Conservation (phyloP, 1,139 yeast species). For the Geotrichum aggregatum region DNA sequence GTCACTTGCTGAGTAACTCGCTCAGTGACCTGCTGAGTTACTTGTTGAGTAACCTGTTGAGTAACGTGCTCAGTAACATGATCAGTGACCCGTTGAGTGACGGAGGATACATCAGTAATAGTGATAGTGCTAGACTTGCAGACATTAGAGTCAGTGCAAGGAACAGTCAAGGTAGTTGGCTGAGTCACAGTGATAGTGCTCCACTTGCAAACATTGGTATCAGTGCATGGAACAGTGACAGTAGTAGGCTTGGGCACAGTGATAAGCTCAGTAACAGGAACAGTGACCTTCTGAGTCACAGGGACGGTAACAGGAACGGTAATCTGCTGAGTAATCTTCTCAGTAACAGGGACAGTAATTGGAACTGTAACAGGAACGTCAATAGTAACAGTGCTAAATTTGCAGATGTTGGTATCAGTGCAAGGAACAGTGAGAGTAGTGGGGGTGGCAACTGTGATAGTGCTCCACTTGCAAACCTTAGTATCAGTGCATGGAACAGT, state of each 20-base stretch:
- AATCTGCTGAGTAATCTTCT: not conserved
- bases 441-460: slow-evolving; percentile 4
- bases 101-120: slow-evolving; percentile 7
- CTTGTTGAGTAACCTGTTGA: not conserved
- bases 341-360: not conserved
- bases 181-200: slow-evolving; percentile 6
- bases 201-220: slow-evolving; percentile 9
- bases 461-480: slow-evolving; percentile 3
- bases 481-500: slow-evolving; percentile 8
- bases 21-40: slow-evolving; percentile 6
- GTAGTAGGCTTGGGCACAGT: slow-evolving; percentile 11
- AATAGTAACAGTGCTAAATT: not conserved
- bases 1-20: not conserved
- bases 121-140: slow-evolving; percentile 6
- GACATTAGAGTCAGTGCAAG: slow-evolving; percentile 9
- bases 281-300: slow-evolving; percentile 5
- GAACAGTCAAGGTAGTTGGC: slow-evolving; percentile 9
- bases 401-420: not conserved
- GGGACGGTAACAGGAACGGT: slow-evolving; percentile 4
- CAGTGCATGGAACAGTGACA: slow-evolving; percentile 10
- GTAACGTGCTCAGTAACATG: slow-evolving; percentile 10
- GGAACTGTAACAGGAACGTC: slow-evolving; percentile 1
- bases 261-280: slow-evolving; percentile 3
- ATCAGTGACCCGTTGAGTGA: not conserved
- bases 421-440: slow-evolving; percentile 11